Evolutionary conservation across 768 basidiomycete species (phyloP).

Genomic region (Cyclocybe aegerita): DNA sequence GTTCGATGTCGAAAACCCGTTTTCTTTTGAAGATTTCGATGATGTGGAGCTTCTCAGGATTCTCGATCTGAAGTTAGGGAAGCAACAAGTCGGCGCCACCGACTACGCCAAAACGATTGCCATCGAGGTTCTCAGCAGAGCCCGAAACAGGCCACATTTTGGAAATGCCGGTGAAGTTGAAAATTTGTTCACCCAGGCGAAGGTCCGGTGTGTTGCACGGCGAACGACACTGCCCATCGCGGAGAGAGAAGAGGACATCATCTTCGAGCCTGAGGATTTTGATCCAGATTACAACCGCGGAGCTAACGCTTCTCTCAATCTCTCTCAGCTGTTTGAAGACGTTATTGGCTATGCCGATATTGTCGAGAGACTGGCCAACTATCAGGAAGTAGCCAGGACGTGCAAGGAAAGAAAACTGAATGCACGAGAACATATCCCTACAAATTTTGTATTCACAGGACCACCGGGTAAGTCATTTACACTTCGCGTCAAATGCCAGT

Average conservation of each 20-base stretch:
- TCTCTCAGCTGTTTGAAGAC: conserved; percentile 58
- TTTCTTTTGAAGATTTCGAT: conserved; percentile 64
- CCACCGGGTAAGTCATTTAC: conserved; percentile 53
- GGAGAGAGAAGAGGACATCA: conserved; percentile 30
- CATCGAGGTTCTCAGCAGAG: conserved; percentile 42
- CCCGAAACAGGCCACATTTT: conserved; percentile 55
- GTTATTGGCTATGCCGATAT: conserved; percentile 61
- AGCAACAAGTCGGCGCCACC: conserved; percentile 58
- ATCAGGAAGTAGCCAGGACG: conserved; percentile 52
- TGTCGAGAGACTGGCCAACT: conserved; percentile 45
- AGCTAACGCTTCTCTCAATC: conserved; percentile 45
- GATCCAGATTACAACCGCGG: conserved; percentile 60
- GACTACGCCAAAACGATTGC: conserved; percentile 56
- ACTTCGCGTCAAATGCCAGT: neutral
- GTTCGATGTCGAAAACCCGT: conserved; percentile 68
- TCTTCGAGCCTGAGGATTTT: conserved; percentile 59
- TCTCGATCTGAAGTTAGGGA: conserved; percentile 55
- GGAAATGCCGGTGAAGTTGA: conserved; percentile 68
- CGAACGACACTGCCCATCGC: conserved; percentile 21
- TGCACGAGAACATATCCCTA: conserved; percentile 53
- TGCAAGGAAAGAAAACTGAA: conserved; percentile 43
- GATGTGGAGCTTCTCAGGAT: conserved; percentile 51
- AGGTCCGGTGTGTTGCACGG: conserved; percentile 45
- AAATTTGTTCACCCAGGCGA: conserved; percentile 53
- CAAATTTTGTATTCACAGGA: conserved; percentile 71